Evolutionary conservation across 2,329 filamentous ascomycete genomes (phyloP), one percentile per base, ranked within the genome.

Genomic region (Nemania diffusa): DNA sequence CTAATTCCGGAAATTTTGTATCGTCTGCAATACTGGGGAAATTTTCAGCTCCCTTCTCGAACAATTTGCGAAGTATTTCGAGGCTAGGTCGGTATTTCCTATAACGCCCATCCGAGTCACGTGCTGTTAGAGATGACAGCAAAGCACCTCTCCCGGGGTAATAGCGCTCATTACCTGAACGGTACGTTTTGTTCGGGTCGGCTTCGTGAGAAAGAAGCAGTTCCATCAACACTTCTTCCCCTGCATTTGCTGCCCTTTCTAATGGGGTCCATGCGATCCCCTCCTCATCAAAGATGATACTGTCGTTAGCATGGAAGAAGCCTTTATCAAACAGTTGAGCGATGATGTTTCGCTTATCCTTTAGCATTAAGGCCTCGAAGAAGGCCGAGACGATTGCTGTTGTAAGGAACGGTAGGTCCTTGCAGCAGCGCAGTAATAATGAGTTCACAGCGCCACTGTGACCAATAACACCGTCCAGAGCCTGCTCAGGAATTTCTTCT

Each of bases 171-270:
- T n/a, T n/a, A n/a, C n/a, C n/a, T n/a, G n/a, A n/a, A n/a, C n/a
- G n/a, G n/a, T 52, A 46, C 6, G 22, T 22, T 53, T 58, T 58
- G 20, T 58, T 64, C 1, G 62, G 55, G 22, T 58, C 55, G 7
- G 34, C 62, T 46, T 46, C 48, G 11, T 53, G 15, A 6, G 46
- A 64, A 34, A 64, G 61, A 34, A 64, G 52, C 2, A 62, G 22
- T n/a, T 50, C 57, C 1, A 55, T 7, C 32, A 57, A 20, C n/a
- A 2, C 24, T 44, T 52, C 24, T 17, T 57, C 5, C 42, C 37
- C 17, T n/a, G 2, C 0, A 1, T 0, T 6, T 17, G 53, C 53
- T 22, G 44, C 61, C 5, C 2, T 7, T 53, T 64, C 50, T 17
- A 58, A 27, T 15, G n/a, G 55, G 26, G 61, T 64, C 2, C 17